Percentiles rank a stretch among this genome's conserved stretches.
Conservation (phyloP, 768 basidiomycete genomes). For the Rhizopogon vulgaris region DNA sequence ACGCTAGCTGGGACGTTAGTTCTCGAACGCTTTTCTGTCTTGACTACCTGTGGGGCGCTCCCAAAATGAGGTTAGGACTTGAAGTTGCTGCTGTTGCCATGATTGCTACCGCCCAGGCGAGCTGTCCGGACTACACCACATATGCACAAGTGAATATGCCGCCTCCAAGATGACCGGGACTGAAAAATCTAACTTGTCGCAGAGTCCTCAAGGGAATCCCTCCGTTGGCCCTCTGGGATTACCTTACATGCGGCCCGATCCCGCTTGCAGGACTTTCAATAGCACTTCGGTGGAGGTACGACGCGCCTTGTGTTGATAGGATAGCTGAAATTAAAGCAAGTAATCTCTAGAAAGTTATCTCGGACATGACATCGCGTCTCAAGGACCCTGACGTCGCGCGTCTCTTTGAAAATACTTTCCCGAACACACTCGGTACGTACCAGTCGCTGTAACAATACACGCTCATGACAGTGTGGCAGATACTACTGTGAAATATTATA, state of each 20-base stretch:
- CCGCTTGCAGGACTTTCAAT: conserved; percentile 69
- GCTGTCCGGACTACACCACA: conserved; percentile 57
- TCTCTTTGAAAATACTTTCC: conserved; percentile 78
- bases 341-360: conserved; percentile 53
- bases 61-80: conserved; percentile 16
- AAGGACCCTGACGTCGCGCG: conserved; percentile 76
- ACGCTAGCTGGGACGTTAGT: conserved; percentile 3
- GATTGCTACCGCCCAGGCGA: conserved; percentile 18
- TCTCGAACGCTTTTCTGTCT: conserved; percentile 1
- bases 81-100: conserved; percentile 15
- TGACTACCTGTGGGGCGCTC: conserved; percentile 7
- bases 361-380: conserved; percentile 64
- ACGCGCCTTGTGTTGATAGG: background rate
- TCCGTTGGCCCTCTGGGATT: conserved; percentile 57
- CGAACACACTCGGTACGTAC: conserved; percentile 66
- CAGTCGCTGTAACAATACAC: background rate
- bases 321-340: background rate
- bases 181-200: background rate
- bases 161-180: background rate
- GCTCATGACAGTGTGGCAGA: conserved; percentile 33
- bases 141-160: conserved; percentile 44
- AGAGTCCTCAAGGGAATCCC: conserved; percentile 55
- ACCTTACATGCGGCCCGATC: conserved; percentile 69
- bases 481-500: conserved; percentile 76
- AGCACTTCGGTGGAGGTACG: conserved; percentile 68